Evolutionary conservation across 495 filamentous ascomycete genomes (phyloP).

Genomic region (Tirmania nivea): DNA sequence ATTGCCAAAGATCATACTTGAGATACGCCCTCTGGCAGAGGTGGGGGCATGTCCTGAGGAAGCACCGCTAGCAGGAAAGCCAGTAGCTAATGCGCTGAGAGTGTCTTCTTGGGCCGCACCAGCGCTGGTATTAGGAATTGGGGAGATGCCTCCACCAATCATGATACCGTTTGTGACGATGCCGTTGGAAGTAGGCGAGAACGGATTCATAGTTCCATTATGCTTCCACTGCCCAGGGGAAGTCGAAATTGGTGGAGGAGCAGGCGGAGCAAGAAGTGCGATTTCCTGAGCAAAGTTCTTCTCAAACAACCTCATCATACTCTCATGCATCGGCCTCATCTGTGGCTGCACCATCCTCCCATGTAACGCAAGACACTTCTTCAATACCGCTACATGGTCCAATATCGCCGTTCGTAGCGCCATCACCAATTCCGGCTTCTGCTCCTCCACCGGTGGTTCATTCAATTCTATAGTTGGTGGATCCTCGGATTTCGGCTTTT

Average conservation of each 20-base stretch:
- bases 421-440: conserved; percentile 40
- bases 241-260: conserved; percentile 19
- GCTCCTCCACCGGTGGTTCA: conserved; percentile 27
- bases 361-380: conserved; percentile 47
- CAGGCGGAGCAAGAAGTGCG: conserved; percentile 27
- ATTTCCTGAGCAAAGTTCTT: conserved; percentile 41
- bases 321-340: conserved; percentile 12
- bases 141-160: background rate
- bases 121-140: background rate
- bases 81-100: conserved; percentile 1
- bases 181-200: background rate
- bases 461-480: conserved; percentile 8
- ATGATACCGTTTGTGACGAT: conserved; percentile 1
- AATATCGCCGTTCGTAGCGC: conserved; percentile 69
- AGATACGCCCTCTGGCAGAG: conserved; percentile 6
- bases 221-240: conserved; percentile 13
- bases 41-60: background rate
- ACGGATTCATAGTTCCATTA: background rate
- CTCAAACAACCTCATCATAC: conserved; percentile 30
- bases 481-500: too few species aligned
- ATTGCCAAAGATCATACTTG: conserved; percentile 19
- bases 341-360: conserved; percentile 12
- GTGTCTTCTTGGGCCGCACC: background rate
- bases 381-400: conserved; percentile 73
- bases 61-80: background rate